Evolutionary conservation across 257 asterid species (phyloP).

Genomic region (Solanum pennellii): DNA sequence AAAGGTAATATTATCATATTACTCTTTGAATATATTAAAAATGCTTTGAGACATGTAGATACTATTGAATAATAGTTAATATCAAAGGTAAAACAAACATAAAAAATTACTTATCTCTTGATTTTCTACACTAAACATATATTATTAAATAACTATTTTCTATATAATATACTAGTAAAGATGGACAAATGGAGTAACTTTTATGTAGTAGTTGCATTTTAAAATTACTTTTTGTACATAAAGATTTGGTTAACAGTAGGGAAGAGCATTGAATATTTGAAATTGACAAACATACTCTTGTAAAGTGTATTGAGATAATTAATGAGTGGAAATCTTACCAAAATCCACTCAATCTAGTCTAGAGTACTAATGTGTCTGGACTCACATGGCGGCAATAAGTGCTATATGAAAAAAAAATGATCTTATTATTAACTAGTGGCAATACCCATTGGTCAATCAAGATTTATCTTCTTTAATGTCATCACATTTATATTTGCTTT

Average conservation of each 20-base stretch:
- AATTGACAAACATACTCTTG: background rate
- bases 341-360: background rate
- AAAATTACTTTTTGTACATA: too few relatives aligned
- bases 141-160: too few relatives aligned
- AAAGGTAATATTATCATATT: too few relatives aligned
- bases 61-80: too few relatives aligned
- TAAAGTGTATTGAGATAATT: background rate
- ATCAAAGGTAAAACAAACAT: too few relatives aligned
- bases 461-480: background rate
- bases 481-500: background rate
- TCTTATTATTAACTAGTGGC: background rate
- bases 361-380: background rate
- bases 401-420: background rate
- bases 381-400: background rate
- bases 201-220: background rate
- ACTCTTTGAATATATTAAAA: too few relatives aligned
- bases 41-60: too few relatives aligned
- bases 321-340: background rate
- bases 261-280: background rate
- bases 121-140: too few relatives aligned
- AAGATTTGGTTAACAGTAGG: background rate
- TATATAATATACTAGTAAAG: too few relatives aligned
- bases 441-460: background rate
- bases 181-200: too few relatives aligned
- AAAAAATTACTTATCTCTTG: too few relatives aligned